Conservation (phyloP, 2,329 filamentous ascomycete genomes). For the Clonostachys solani region DNA sequence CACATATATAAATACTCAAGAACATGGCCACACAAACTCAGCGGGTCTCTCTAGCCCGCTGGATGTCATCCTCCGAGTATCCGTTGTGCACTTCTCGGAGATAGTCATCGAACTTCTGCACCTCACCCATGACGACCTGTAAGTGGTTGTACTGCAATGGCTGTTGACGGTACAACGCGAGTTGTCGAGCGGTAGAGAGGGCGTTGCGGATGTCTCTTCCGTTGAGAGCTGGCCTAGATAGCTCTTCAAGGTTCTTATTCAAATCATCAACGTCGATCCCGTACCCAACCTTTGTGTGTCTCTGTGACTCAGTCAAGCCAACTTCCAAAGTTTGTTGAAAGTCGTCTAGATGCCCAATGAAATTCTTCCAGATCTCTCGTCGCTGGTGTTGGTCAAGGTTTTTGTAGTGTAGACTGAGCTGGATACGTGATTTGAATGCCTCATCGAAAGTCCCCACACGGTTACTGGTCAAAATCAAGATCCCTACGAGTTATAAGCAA, state of each 20-base stretch:
- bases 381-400: slow-evolving; percentile 13
- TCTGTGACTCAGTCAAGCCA: not conserved
- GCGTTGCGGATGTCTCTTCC: slow-evolving; percentile 36
- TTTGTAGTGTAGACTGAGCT: slow-evolving; percentile 23
- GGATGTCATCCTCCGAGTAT: not conserved
- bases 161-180: slow-evolving; percentile 2
- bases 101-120: not conserved
- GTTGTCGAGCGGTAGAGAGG: slow-evolving; percentile 18
- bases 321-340: not conserved
- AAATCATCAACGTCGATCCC: not conserved
- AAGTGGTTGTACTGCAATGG: not conserved
- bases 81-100: not conserved
- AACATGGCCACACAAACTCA: no score
- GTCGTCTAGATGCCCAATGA: slow-evolving; percentile 9
- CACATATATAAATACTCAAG: no score
- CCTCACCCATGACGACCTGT: not conserved
- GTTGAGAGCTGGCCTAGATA: slow-evolving; percentile 27
- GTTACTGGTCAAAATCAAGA: slow-evolving; percentile 28
- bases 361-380: slow-evolving; percentile 20
- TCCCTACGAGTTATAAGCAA: slow-evolving; percentile 21
- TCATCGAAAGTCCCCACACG: slow-evolving; percentile 26
- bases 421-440: slow-evolving; percentile 27
- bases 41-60: no score
- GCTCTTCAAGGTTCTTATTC: not conserved
- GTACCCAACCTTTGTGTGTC: not conserved